Percentiles rank a stretch among this genome's conserved stretches.
These are phyloP conservation scores for Verticillium nonalfalfae DNA, from an alignment of 2,329 filamentous ascomycete genomes.

Conservation along the genomic window DNA sequence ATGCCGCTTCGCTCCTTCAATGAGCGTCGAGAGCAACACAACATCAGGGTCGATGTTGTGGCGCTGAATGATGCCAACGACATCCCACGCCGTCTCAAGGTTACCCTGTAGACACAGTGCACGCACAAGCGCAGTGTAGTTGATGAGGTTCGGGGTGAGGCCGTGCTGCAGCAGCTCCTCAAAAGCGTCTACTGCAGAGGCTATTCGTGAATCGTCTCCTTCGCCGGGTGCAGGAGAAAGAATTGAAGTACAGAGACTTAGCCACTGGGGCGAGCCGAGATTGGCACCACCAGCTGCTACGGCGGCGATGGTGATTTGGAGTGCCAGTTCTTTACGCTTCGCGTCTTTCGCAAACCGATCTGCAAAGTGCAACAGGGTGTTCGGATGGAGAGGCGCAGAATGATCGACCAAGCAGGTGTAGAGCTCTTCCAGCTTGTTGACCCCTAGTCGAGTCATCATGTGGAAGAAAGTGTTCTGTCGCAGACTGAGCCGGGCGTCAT, in stretches of 20 bases:
- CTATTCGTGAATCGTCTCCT: constrained; percentile 30
- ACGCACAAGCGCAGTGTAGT: constrained; percentile 62
- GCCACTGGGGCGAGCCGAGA: constrained; percentile 38
- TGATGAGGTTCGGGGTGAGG: constrained; percentile 54
- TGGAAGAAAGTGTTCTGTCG: constrained; percentile 27
- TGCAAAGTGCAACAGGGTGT: constrained; percentile 43
- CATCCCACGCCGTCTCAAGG: constrained; percentile 53
- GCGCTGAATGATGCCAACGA: constrained; percentile 56
- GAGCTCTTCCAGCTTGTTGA: constrained; percentile 17
- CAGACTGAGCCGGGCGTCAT: constrained; percentile 22
- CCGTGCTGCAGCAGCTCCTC: constrained; percentile 53
- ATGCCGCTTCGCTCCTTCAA: constrained; percentile 61
- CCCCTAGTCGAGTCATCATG: constrained; percentile 2
- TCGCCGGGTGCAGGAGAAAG: constrained; percentile 30
- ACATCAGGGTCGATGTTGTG: constrained; percentile 57
- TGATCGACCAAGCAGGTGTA: constrained; percentile 24
- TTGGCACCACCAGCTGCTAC: constrained; percentile 32
- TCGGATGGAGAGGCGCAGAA: constrained; percentile 24
- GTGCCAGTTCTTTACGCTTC: constrained; percentile 31
- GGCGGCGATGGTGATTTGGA: constrained; percentile 30
- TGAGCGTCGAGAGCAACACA: constrained; percentile 61
- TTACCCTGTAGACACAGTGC: constrained; percentile 64
- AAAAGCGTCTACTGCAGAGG: constrained; percentile 46
- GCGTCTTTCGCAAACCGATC: constrained; percentile 32
- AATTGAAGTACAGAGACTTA: constrained; percentile 53